These are phyloP conservation scores for Aspergillus egyptiacus DNA, from an alignment of 495 filamentous ascomycete genomes.

Conservation along the genomic window DNA sequence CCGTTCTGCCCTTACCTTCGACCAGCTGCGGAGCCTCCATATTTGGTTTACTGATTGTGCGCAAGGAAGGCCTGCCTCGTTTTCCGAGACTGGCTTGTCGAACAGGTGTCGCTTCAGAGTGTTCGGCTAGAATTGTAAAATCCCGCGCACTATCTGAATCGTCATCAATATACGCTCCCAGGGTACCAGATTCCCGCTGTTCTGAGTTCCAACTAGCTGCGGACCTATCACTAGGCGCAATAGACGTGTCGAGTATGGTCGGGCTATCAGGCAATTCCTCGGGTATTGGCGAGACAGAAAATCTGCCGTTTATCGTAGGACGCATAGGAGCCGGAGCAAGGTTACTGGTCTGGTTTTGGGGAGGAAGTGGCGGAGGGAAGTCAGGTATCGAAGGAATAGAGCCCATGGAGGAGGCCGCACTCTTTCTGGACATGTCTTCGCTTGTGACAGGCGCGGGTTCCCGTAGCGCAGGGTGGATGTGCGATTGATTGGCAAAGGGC, in stretches of 20 bases:
- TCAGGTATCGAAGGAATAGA: conserved; percentile 46
- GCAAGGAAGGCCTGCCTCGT: conserved; percentile 64
- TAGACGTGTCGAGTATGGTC: conserved; percentile 54
- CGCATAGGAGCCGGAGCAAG: conserved; percentile 25
- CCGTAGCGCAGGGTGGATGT: conserved; percentile 20
- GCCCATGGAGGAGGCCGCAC: conserved; percentile 27
- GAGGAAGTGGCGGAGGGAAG: conserved; percentile 21
- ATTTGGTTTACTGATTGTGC: conserved; percentile 50
- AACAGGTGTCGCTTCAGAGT: conserved; percentile 59
- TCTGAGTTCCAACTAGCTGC: conserved; percentile 64
- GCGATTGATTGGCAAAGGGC: conserved; percentile 31
- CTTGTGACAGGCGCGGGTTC: conserved; percentile 31
- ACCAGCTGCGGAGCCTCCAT: conserved; percentile 19
- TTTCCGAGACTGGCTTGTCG: conserved; percentile 74
- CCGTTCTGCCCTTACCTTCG: conserved; percentile 20
- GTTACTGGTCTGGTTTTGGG: conserved; percentile 19
- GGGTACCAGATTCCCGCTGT: conserved; percentile 42
- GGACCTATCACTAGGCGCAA: conserved; percentile 76
- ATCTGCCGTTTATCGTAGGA: conserved; percentile 43
- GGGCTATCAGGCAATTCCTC: conserved; percentile 63
- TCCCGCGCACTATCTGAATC: conserved; percentile 33
- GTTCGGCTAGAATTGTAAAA: conserved; percentile 32
- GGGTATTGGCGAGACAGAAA: conserved; percentile 80
- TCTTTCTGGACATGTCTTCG: conserved; percentile 32
- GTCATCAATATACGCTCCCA: conserved; percentile 35